Evolutionary conservation across 1,284 basidiomycete genomes (phyloP).

Genomic region (Puccinia horiana): DNA sequence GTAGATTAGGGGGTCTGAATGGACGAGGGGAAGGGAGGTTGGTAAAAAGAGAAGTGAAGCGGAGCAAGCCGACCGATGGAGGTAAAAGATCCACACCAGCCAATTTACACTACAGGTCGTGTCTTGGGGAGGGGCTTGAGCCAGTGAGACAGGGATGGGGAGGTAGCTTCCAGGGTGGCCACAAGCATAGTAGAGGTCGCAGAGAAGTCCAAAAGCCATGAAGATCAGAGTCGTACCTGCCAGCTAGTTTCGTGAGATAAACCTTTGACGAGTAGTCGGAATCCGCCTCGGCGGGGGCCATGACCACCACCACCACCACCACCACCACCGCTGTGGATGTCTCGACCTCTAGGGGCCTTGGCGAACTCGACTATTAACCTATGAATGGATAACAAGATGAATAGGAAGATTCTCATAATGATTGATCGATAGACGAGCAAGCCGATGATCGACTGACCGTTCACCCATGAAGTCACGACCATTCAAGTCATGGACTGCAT

Average conservation of each 20-base stretch:
- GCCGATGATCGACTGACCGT: constrained; percentile 65
- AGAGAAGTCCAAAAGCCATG: constrained; percentile 9
- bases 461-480: constrained; percentile 83
- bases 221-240: constrained; percentile 70
- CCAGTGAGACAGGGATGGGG: not conserved
- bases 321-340: constrained; percentile 58
- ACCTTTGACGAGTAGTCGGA: constrained; percentile 78
- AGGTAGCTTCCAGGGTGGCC: not conserved
- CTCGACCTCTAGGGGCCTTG: constrained; percentile 80
- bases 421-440: constrained; percentile 35
- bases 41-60: not conserved
- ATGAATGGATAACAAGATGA: constrained; percentile 9
- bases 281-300: constrained; percentile 67
- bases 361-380: constrained; percentile 90
- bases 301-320: constrained; percentile 64
- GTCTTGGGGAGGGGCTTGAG: constrained; percentile 13
- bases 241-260: constrained; percentile 89
- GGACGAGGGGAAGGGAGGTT: not conserved
- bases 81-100: not conserved
- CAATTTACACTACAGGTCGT: not conserved
- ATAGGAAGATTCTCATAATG: not conserved
- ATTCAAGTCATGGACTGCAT: constrained; percentile 79
- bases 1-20: not conserved
- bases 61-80: constrained; percentile 7
- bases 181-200: constrained; percentile 24